These are phyloP conservation scores for Mortierella sp. DNA, from an alignment of 371 early-diverging fungal species.

Conservation along the genomic window DNA sequence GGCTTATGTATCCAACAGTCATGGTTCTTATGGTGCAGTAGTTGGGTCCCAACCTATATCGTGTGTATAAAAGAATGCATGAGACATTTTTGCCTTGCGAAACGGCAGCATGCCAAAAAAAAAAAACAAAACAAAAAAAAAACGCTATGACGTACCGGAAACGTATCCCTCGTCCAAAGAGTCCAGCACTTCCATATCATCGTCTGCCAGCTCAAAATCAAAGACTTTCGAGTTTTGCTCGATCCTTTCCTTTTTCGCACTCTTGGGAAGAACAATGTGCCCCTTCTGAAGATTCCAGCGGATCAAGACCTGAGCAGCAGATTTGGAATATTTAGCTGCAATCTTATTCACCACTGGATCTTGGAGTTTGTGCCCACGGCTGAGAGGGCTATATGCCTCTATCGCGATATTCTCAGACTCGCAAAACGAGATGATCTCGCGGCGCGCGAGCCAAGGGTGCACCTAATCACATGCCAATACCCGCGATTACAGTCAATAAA, in stretches of 20 bases:
- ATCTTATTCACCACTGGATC: slow-evolving; percentile 62
- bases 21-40: slow-evolving; percentile 13
- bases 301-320: slow-evolving; percentile 64
- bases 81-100: not conserved
- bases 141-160: slow-evolving; percentile 18
- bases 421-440: slow-evolving; percentile 63
- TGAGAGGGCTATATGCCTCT: slow-evolving; percentile 71
- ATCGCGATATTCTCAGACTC: slow-evolving; percentile 60
- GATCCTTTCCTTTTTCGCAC: slow-evolving; percentile 61
- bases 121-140: no score
- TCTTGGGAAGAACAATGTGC: slow-evolving; percentile 70
- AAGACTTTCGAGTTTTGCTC: slow-evolving; percentile 66
- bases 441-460: slow-evolving; percentile 60
- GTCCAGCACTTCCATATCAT: slow-evolving; percentile 65
- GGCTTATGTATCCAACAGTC: no score
- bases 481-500: not conserved
- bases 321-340: slow-evolving; percentile 60
- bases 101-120: not conserved
- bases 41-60: slow-evolving; percentile 29
- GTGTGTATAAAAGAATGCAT: not conserved
- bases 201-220: slow-evolving; percentile 65
- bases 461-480: slow-evolving; percentile 27
- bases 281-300: slow-evolving; percentile 64
- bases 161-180: slow-evolving; percentile 54
- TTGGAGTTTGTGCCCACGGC: slow-evolving; percentile 62